Base-by-base conservation (phyloP, 2,329 filamentous ascomycete genomes). In the Camptophora hylomeconis region DNA sequence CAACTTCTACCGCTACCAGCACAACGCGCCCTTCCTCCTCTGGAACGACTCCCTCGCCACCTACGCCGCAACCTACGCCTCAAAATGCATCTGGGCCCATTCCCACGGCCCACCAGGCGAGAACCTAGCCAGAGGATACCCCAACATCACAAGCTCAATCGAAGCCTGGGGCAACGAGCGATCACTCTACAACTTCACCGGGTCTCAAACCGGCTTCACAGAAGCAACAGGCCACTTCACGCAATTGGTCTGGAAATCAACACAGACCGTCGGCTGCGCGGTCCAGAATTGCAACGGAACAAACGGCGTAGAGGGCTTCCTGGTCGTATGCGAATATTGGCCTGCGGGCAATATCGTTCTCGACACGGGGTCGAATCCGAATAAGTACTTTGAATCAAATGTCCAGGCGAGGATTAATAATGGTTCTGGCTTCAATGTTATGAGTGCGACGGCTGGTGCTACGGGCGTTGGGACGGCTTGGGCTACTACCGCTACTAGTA, bases 111-210 rank as follows among this genome's bases (percentile, higher is more conserved):
- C 74, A 0, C 74, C 73, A 5, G 80, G 80, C 44, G 80, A 86
- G 55, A 86, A 84, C 52, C 63, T 86, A 3, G 77, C 77, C 5
- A 60, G 72, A 4, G 78, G 77, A 3, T 82, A 72, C 47, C 38
- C 58, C 0, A 72, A 76, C 45, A 67, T 65, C 2, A 65, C 65
- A 0, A 57, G 61, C 3, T 63, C 67, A 27, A 59, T 84, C n/a
- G 65, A 69, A 24, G 67, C 64, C 2, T 84, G 79, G 78, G 79
- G 70, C 11, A 41, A 63, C 39, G 74, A 80, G 52, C 50, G 68
- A 7, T 44, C 49, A 0, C 34, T 57, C 5, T 84, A 81, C 47
- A 52, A 76, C 41, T 84, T 69, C 48, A 47, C 63, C 1, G 65
- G 65, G 0, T 23, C 13, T 9, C 28, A 19, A 15, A 58, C 54